Conservation (phyloP, 108 stramenopile species). For the Conticribra weissflogii region DNA sequence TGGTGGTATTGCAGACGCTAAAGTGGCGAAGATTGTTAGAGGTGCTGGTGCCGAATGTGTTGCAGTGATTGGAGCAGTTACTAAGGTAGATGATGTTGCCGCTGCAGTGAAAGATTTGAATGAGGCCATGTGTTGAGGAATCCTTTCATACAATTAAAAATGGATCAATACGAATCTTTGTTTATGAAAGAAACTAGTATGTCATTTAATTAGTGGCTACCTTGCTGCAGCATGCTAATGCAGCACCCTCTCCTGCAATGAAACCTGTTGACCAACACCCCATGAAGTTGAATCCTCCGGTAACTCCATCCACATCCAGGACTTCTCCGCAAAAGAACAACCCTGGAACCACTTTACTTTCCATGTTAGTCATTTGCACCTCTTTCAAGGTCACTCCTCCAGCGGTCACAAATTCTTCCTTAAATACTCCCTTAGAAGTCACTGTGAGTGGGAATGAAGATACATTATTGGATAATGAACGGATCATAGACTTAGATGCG, state of each 20-base stretch:
- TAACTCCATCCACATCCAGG: slow-evolving; percentile 90
- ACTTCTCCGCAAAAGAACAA: slow-evolving; percentile 87
- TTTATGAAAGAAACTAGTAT: too few species aligned
- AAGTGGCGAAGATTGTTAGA: slow-evolving; percentile 64
- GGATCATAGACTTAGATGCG: slow-evolving; percentile 73
- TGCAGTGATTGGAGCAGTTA: slow-evolving; percentile 90
- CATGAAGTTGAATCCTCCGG: slow-evolving; percentile 92
- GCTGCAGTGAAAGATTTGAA: slow-evolving; percentile 55
- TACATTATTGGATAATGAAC: slow-evolving; percentile 56
- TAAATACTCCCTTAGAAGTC: slow-evolving; percentile 84
- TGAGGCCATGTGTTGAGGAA: slow-evolving; percentile 59
- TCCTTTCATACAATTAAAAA: not conserved
- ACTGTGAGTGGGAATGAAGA: slow-evolving; percentile 62
- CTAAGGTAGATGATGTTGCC: slow-evolving; percentile 64
- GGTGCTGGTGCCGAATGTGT: slow-evolving; percentile 88
- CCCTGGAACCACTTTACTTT: slow-evolving; percentile 70
- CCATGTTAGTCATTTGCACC: slow-evolving; percentile 84
- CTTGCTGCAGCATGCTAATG: not conserved
- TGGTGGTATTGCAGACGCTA: slow-evolving; percentile 80
- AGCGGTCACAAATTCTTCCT: slow-evolving; percentile 95
- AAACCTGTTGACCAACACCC: slow-evolving; percentile 89
- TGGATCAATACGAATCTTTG: too few species aligned
- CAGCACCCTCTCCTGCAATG: slow-evolving; percentile 68
- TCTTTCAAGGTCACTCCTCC: slow-evolving; percentile 83
- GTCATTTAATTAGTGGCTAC: too few species aligned